Evolutionary conservation across 176 grass and related monocot genomes (phyloP).

Genomic region (Carex scoparia): DNA sequence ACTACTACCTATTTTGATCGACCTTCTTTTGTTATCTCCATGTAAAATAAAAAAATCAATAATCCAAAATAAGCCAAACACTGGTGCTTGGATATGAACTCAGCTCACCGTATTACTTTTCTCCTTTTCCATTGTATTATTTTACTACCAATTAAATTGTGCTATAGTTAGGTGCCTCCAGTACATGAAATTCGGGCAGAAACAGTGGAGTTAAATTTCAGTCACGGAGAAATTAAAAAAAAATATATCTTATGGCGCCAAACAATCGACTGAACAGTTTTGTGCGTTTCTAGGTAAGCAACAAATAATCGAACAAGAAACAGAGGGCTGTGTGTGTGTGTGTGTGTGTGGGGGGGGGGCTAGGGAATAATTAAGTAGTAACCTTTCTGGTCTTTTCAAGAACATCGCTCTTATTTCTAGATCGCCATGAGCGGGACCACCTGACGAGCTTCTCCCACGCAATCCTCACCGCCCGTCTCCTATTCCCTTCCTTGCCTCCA

Average conservation of each 20-base stretch:
- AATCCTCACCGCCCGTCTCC: slow-evolving; percentile 46
- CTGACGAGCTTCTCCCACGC: slow-evolving; percentile 95
- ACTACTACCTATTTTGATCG: slow-evolving; percentile 42
- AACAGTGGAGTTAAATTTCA: no score
- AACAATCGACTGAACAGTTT: not conserved
- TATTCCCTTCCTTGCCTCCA: slow-evolving; percentile 34
- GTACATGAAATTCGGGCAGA: no score
- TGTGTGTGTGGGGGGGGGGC: no score
- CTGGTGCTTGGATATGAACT: not conserved
- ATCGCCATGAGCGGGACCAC: slow-evolving; percentile 78
- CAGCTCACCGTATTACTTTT: not conserved
- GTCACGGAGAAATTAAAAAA: no score
- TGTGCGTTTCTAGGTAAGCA: not conserved
- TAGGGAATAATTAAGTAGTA: not conserved
- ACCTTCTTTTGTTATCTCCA: not conserved
- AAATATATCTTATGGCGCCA: no score
- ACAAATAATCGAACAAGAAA: not conserved
- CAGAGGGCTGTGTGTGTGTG: not conserved
- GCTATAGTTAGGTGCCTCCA: no score
- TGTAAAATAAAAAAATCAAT: not conserved
- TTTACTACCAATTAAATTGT: no score
- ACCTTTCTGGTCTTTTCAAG: slow-evolving; percentile 82
- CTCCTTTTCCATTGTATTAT: not conserved
- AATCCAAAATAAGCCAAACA: not conserved
- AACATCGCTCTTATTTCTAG: slow-evolving; percentile 58